Conservation (phyloP, 306 rosid species). For the Dalbergia cultrata region DNA sequence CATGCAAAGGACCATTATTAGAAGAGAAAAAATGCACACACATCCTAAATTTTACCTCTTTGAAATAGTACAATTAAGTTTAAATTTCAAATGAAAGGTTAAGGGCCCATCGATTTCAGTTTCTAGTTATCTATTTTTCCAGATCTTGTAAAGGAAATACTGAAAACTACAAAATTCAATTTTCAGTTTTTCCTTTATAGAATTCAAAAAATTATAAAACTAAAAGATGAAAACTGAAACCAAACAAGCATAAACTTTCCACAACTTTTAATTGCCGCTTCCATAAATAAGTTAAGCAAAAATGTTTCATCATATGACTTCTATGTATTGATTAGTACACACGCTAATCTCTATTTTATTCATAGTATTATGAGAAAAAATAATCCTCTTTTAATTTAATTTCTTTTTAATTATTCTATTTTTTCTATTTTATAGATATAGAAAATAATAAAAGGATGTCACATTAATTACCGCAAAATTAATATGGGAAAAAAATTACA, state of each 20-base stretch:
- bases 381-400: neutral
- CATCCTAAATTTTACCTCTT: conserved; percentile 20
- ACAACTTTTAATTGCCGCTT: conserved; percentile 25
- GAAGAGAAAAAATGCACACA: neutral
- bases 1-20: neutral
- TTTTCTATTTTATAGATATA: conserved; percentile 6
- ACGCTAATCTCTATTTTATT: conserved; percentile 11
- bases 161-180: too few species aligned
- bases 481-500: conserved; percentile 2
- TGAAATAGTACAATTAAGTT: conserved; percentile 24
- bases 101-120: too few species aligned
- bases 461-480: neutral
- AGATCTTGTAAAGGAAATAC: too few species aligned
- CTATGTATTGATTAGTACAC: neutral
- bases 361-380: neutral
- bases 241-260: neutral
- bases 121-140: too few species aligned
- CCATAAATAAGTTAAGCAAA: conserved; percentile 20
- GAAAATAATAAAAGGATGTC: neutral
- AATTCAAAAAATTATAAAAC: too few species aligned
- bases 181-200: too few species aligned
- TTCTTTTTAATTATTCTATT: conserved; percentile 6
- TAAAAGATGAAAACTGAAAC: too few species aligned
- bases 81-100: conserved; percentile 23
- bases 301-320: conserved; percentile 31